phyloP scores from a whole-genome alignment of 2,329 filamentous ascomycete species.

The Rutstroemia sp. region DNA sequence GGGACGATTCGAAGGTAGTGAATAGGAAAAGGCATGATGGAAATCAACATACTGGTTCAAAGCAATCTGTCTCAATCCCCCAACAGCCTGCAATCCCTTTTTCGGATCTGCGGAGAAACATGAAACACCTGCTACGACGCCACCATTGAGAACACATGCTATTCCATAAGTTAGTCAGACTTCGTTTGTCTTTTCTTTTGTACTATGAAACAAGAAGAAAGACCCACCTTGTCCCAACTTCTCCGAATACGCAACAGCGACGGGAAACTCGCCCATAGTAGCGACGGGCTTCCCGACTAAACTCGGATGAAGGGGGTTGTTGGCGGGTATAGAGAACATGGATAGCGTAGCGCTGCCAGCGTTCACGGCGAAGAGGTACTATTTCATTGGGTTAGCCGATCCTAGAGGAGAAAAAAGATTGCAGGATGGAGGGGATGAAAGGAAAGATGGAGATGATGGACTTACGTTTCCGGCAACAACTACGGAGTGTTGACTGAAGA shows the following conservation, averaged over 20 bases:
- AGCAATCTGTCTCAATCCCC: slow-evolving; percentile 38
- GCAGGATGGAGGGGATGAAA: too few species aligned
- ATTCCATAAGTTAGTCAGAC: neutral
- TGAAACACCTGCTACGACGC: slow-evolving; percentile 36
- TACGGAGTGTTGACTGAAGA: slow-evolving; percentile 44
- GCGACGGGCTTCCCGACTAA: slow-evolving; percentile 36
- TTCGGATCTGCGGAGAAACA: slow-evolving; percentile 34
- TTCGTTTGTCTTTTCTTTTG: neutral
- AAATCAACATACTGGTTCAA: slow-evolving; percentile 24
- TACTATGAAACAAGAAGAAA: slow-evolving; percentile 12
- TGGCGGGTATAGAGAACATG: slow-evolving; percentile 38
- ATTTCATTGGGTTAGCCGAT: neutral
- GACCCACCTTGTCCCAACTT: slow-evolving; percentile 21
- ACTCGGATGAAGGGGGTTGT: slow-evolving; percentile 37
- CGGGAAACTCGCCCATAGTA: slow-evolving; percentile 44
- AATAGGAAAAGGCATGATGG: neutral
- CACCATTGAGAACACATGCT: slow-evolving; percentile 40
- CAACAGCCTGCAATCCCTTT: slow-evolving; percentile 36
- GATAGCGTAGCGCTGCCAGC: slow-evolving; percentile 43
- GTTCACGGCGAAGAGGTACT: slow-evolving; percentile 49
- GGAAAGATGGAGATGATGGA: neutral
- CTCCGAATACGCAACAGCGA: slow-evolving; percentile 41
- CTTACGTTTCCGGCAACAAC: slow-evolving; percentile 33
- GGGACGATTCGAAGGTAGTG: neutral
- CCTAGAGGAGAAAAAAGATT: neutral